A percentile compares a stretch with the other conserved stretches of the same genome.
These are phyloP conservation scores for Macroventuria anomochaeta DNA, from an alignment of 2,329 filamentous ascomycete species.

Conservation along the genomic window DNA sequence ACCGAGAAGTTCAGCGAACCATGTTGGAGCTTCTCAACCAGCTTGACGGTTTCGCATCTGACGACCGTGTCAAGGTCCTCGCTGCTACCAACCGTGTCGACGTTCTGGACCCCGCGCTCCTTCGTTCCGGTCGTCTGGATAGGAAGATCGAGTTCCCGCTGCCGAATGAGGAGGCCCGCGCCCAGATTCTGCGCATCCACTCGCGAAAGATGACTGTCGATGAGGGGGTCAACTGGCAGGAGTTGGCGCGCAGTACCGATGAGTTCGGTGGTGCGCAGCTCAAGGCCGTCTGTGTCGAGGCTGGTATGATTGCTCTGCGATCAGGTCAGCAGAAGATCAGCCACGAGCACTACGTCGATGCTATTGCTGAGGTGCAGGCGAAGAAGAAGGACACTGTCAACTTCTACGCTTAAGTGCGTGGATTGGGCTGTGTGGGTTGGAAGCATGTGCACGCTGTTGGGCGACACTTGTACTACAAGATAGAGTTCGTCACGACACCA, in stretches of 20 bases:
- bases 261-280: conserved; percentile 98
- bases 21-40: conserved; percentile 99
- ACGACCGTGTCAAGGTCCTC: conserved; percentile 95
- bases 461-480: conserved; percentile 44
- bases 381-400: conserved; percentile 85
- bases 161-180: conserved; percentile 95
- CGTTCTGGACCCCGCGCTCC: conserved; percentile 87
- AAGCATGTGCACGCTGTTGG: conserved; percentile 31
- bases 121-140: conserved; percentile 90
- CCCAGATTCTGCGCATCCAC: conserved; percentile 97
- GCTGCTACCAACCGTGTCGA: conserved; percentile 95
- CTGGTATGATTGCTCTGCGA: conserved; percentile 96
- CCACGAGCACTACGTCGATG: conserved; percentile 98
- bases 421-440: conserved; percentile 19
- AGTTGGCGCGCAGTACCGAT: conserved; percentile 94
- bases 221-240: conserved; percentile 90
- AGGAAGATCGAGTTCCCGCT: conserved; percentile 98
- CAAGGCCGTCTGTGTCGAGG: conserved; percentile 98
- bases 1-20: conserved; percentile 96
- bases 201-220: conserved; percentile 98
- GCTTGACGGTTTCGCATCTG: conserved; percentile 95
- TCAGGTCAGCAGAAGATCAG: conserved; percentile 95
- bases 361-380: conserved; percentile 87
- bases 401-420: conserved; percentile 47
- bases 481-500: conserved; percentile 31